Conservation (phyloP, 108 stramenopile species). For the Nitzschia putrida region DNA sequence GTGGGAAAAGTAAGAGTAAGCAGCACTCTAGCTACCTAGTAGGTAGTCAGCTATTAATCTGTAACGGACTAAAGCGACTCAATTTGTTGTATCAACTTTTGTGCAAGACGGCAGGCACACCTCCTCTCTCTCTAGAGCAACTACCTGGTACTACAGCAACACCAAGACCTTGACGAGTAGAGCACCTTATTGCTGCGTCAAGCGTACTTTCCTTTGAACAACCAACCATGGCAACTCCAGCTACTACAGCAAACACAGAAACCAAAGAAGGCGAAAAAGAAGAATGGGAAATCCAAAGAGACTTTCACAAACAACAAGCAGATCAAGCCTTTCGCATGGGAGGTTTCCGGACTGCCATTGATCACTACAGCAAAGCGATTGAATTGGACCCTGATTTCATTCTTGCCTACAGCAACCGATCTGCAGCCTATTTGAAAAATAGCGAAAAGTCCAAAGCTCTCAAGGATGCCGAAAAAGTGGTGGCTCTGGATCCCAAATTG, state of each 20-base stretch:
- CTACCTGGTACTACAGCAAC: background rate
- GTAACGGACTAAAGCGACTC: background rate
- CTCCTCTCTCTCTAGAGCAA: too few relatives aligned
- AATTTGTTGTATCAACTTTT: too few relatives aligned
- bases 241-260: background rate
- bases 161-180: background rate
- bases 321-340: conserved; percentile 72
- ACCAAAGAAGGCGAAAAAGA: conserved; percentile 25
- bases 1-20: too few relatives aligned
- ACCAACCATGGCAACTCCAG: background rate
- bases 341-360: conserved; percentile 61
- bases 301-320: conserved; percentile 58
- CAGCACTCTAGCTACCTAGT: too few relatives aligned
- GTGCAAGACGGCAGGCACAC: too few relatives aligned
- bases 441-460: conserved; percentile 75
- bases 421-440: conserved; percentile 78
- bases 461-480: conserved; percentile 66
- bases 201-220: background rate
- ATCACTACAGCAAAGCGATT: conserved; percentile 64
- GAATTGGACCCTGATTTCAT: conserved; percentile 65
- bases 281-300: conserved; percentile 84
- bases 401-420: conserved; percentile 72
- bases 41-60: too few relatives aligned
- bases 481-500: conserved; percentile 48
- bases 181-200: background rate